Conservation (phyloP, 2,329 filamentous ascomycete species). For the Monilinia aucupariae region DNA sequence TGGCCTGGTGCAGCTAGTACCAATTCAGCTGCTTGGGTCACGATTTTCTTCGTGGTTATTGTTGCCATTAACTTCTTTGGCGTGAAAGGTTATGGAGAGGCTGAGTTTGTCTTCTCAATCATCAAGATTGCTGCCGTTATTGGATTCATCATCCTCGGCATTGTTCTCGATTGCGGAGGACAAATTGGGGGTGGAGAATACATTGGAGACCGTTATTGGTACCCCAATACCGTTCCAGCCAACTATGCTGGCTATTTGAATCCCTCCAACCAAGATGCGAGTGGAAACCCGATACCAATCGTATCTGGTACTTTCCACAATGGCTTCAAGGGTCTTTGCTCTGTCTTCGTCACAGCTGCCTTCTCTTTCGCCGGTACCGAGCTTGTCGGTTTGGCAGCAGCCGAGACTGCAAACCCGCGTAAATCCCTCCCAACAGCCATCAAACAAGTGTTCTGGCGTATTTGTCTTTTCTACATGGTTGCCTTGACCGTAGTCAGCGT, state of each 20-base stretch:
- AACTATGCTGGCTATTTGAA: conserved; percentile 40
- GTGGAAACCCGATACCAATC: conserved; percentile 19
- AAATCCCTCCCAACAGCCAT: conserved; percentile 46
- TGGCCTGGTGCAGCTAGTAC: conserved; percentile 53
- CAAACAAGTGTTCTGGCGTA: conserved; percentile 52
- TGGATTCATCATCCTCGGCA: conserved; percentile 61
- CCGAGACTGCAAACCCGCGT: conserved; percentile 46
- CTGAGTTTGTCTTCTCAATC: conserved; percentile 79
- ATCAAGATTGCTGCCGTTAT: conserved; percentile 68
- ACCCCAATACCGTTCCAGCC: conserved; percentile 40
- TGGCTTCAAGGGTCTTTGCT: conserved; percentile 47
- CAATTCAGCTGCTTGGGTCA: conserved; percentile 63
- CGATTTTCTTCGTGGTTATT: conserved; percentile 72
- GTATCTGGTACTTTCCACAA: conserved; percentile 39
- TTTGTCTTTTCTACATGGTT: conserved; percentile 48
- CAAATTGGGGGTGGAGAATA: conserved; percentile 47
- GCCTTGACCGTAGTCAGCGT: conserved; percentile 48
- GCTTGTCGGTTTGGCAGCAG: conserved; percentile 47
- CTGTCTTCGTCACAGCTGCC: conserved; percentile 48
- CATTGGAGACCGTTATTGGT: conserved; percentile 57
- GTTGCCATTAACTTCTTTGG: conserved; percentile 81
- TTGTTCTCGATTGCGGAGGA: conserved; percentile 54
- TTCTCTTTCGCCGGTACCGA: conserved; percentile 50
- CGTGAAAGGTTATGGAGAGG: conserved; percentile 81
- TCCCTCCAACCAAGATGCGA: conserved; percentile 10